phyloP scores from a whole-genome alignment of 805 yeast species.

The Candida xiaguanensis region DNA sequence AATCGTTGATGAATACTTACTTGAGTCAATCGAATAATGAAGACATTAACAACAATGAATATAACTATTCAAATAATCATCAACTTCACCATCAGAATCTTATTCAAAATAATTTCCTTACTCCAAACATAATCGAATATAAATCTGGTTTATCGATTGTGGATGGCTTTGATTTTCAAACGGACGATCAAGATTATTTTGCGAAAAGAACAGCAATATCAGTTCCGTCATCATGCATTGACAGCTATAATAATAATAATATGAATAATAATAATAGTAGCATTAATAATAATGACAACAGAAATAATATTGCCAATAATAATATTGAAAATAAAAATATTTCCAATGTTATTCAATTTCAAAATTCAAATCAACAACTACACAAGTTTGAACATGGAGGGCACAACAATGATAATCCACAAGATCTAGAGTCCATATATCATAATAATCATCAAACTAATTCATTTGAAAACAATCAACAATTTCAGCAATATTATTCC shows the following conservation, averaged over 20 bases:
- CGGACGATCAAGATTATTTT: slow-evolving; percentile 4
- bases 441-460: background rate
- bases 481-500: background rate
- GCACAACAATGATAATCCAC: background rate
- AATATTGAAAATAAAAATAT: no score
- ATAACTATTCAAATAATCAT: background rate
- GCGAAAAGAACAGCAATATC: slow-evolving; percentile 6
- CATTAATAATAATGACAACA: background rate
- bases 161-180: background rate
- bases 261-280: background rate
- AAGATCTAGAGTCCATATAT: background rate
- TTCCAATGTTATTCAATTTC: background rate
- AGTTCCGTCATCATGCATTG: slow-evolving; percentile 8
- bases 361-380: background rate
- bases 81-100: background rate
- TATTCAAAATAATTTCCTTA: background rate
- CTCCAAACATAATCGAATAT: background rate
- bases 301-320: background rate
- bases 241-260: background rate
- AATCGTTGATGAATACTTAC: background rate
- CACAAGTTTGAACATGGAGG: background rate
- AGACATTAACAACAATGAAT: background rate
- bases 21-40: background rate
- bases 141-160: background rate
- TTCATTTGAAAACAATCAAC: background rate